These are phyloP conservation scores for Tricholomella constricta DNA, from an alignment of 768 basidiomycete genomes.

Conservation along the genomic window DNA sequence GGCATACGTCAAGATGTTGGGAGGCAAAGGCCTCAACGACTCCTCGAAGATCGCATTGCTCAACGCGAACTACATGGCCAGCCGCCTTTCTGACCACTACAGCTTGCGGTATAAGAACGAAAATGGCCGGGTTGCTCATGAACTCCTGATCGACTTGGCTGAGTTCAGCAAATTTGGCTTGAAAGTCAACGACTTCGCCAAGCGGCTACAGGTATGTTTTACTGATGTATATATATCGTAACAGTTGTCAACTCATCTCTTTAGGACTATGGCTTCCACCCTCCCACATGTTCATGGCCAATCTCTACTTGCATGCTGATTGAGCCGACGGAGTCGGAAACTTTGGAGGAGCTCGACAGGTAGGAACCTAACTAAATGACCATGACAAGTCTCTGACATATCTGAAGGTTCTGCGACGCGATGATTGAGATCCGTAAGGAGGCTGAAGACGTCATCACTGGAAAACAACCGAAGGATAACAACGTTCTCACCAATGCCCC, in stretches of 20 bases:
- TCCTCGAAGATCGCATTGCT: slow-evolving; percentile 87
- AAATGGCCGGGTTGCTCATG: slow-evolving; percentile 93
- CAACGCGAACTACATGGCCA: slow-evolving; percentile 97
- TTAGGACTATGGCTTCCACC: slow-evolving; percentile 92
- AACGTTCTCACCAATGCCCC: slow-evolving; percentile 95
- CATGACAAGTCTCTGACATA: neutral
- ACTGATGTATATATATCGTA: neutral
- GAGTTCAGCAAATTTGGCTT: slow-evolving; percentile 91
- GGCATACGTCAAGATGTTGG: slow-evolving; percentile 99
- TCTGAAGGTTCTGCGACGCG: slow-evolving; percentile 88
- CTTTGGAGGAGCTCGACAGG: slow-evolving; percentile 90
- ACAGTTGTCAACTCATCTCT: neutral
- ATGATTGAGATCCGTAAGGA: slow-evolving; percentile 97
- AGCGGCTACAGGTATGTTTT: slow-evolving; percentile 76
- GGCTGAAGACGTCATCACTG: slow-evolving; percentile 82
- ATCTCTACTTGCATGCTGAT: slow-evolving; percentile 97
- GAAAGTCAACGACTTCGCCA: slow-evolving; percentile 96
- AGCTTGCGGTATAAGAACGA: slow-evolving; percentile 86
- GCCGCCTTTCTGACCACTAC: slow-evolving; percentile 82
- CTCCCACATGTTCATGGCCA: slow-evolving; percentile 98
- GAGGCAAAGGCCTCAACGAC: slow-evolving; percentile 84
- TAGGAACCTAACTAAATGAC: slow-evolving; percentile 27
- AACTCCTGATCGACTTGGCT: slow-evolving; percentile 91
- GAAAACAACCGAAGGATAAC: slow-evolving; percentile 88
- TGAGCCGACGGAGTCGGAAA: slow-evolving; percentile 96